phyloP scores from a whole-genome alignment of 202 grass and related monocot species.

The Setaria viridis region DNA sequence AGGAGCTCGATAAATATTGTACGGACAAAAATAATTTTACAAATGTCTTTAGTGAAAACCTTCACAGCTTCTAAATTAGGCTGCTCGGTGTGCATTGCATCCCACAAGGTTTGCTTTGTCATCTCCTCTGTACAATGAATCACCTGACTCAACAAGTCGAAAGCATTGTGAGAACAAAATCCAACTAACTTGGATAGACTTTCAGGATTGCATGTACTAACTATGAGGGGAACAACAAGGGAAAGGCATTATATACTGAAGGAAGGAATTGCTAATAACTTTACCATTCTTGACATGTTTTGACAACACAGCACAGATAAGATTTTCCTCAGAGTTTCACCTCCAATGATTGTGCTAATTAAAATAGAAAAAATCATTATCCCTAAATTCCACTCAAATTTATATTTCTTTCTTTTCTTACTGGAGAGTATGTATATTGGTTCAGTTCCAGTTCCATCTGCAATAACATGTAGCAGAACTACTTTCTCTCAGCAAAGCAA shows the following conservation, averaged over 20 bases:
- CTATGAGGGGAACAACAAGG: not conserved
- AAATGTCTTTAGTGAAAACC: slow-evolving; percentile 51
- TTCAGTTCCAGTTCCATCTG: slow-evolving; percentile 9
- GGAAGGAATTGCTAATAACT: not conserved
- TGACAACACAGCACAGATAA: not conserved
- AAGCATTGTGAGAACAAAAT: slow-evolving; percentile 2
- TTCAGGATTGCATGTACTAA: slow-evolving; percentile 14
- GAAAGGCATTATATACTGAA: slow-evolving; percentile 7
- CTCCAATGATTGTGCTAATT: not conserved
- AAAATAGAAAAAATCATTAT: not conserved
- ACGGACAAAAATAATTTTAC: not conserved
- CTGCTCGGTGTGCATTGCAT: slow-evolving; percentile 85
- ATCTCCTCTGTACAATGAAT: slow-evolving; percentile 96
- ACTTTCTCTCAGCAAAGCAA: not conserved
- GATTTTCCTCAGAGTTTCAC: not conserved
- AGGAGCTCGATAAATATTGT: not conserved
- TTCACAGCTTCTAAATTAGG: slow-evolving; percentile 64
- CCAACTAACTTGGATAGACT: slow-evolving; percentile 11
- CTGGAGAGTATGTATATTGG: not conserved
- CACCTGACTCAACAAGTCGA: slow-evolving; percentile 50
- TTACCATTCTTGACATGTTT: not conserved
- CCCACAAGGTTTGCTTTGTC: slow-evolving; percentile 79
- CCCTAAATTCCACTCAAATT: not conserved
- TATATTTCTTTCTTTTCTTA: not conserved
- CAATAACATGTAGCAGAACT: not conserved